phyloP scores from a whole-genome alignment of 2,329 filamentous ascomycete genomes.

The Aspergillus pseudonomiae region DNA sequence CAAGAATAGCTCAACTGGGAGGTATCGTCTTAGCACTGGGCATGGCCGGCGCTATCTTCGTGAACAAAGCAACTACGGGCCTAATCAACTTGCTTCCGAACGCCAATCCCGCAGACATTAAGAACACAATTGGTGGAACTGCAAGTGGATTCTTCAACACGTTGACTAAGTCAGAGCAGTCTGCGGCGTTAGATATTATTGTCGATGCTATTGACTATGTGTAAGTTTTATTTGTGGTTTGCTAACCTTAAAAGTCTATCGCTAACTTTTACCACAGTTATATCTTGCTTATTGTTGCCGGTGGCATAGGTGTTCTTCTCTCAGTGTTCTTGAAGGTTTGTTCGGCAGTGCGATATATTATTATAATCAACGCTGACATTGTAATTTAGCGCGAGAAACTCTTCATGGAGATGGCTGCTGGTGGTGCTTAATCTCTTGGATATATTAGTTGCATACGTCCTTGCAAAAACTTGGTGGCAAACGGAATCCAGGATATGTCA shows the following conservation, averaged over 20 bases:
- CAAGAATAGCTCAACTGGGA: constrained; percentile 9
- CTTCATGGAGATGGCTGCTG: neutral
- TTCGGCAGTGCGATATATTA: too few species aligned
- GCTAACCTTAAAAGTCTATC: too few species aligned
- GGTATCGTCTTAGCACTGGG: constrained; percentile 16
- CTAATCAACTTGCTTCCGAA: constrained; percentile 17
- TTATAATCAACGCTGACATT: neutral
- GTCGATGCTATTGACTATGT: neutral
- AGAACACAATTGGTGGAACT: neutral
- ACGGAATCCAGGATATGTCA: too few species aligned
- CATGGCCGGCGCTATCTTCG: constrained; percentile 17
- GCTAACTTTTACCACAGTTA: too few species aligned
- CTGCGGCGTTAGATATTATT: neutral
- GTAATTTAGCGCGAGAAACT: constrained; percentile 1
- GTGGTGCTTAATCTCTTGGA: neutral
- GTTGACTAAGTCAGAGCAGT: neutral
- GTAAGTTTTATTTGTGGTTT: too few species aligned
- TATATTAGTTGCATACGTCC: too few species aligned
- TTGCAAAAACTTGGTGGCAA: too few species aligned
- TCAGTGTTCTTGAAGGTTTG: too few species aligned
- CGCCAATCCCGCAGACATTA: neutral
- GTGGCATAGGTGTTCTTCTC: too few species aligned
- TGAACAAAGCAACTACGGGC: constrained; percentile 12
- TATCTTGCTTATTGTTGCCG: too few species aligned
- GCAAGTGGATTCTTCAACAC: neutral